Evolutionary conservation across 192 early-diverging fungal species (phyloP), one percentile per base, ranked within the genome.

Genomic region (Coemansia sp.): DNA sequence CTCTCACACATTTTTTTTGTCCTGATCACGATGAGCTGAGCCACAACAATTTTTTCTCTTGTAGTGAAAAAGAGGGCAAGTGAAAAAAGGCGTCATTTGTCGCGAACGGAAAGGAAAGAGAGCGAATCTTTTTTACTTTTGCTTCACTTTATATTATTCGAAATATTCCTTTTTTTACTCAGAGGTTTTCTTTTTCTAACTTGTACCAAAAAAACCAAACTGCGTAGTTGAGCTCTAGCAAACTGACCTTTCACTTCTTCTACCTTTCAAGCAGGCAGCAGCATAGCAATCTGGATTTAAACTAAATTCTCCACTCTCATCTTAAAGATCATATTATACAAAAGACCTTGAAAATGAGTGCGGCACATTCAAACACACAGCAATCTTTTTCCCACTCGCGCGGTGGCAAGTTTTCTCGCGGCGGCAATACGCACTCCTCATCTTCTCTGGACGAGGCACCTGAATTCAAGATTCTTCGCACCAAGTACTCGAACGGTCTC

Each of bases 391-490:
- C 52, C 20, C 77, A 28, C 56, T 54, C 72, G 49, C 81, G 81
- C 65, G 69, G 75, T 42, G 58, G 61, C 68, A 72, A 67, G 63
- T 6, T 32, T 25, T 60, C 72, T 56, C 73, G 73, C 55, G 64
- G 60, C 60, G 64, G 66, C 66, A 72, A 68, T 62, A 31, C 66
- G 30, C 64, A 67, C 56, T 56, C 60, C 25, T 28, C 49, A 18
- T 52, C 66, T n/a, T 62, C 66, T 54, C 54, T 63, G 8, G 65
- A 69, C 4, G 76, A 81, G 54, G 56, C 80, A 0, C 84, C 86
- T 61, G 87, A 89, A 70, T 68, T 89, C 54, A 89, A 87, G 72
- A 70, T 78, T 59, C 85, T 91, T 33, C 86, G 82, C 65, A 68
- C 31, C 71, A 84, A 86, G 66, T 89, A 93, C 80, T 77, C 77